Evolutionary conservation across 352 stramenopile genomes (phyloP).

Genomic region (Aphanomyces cochlioides): DNA sequence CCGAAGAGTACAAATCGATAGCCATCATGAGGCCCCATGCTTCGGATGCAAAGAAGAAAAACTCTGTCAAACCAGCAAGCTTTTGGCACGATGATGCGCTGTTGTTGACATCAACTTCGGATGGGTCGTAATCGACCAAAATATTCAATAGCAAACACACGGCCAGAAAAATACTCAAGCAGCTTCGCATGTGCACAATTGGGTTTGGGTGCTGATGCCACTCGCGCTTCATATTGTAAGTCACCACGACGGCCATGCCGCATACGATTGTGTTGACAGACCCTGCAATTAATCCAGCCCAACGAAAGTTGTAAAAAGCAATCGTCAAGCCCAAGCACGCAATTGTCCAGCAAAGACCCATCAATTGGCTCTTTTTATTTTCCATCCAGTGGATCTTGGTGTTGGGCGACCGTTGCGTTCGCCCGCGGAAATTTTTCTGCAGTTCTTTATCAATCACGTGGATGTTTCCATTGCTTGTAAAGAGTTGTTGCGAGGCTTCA

Average conservation of each 20-base stretch:
- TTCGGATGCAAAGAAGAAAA: conserved; percentile 87
- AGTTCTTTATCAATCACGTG: conserved; percentile 89
- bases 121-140: conserved; percentile 66
- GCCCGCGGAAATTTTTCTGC: conserved; percentile 78
- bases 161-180: conserved; percentile 83
- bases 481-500: not conserved
- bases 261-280: conserved; percentile 86
- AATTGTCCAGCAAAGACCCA: conserved; percentile 82
- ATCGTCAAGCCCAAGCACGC: conserved; percentile 80
- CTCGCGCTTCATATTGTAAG: conserved; percentile 83
- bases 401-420: conserved; percentile 61
- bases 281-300: conserved; percentile 81
- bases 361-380: conserved; percentile 84
- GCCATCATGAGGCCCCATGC: conserved; percentile 86
- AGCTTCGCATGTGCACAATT: conserved; percentile 80
- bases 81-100: conserved; percentile 50
- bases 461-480: conserved; percentile 36
- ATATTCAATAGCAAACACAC: conserved; percentile 82
- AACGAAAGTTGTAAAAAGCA: conserved; percentile 85
- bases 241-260: conserved; percentile 77
- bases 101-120: conserved; percentile 38
- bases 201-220: conserved; percentile 88
- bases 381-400: conserved; percentile 84
- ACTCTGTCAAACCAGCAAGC: conserved; percentile 81
- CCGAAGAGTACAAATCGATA: conserved; percentile 83